phyloP scores from a whole-genome alignment of 73 alveolate species.

The Stentor coeruleus region DNA sequence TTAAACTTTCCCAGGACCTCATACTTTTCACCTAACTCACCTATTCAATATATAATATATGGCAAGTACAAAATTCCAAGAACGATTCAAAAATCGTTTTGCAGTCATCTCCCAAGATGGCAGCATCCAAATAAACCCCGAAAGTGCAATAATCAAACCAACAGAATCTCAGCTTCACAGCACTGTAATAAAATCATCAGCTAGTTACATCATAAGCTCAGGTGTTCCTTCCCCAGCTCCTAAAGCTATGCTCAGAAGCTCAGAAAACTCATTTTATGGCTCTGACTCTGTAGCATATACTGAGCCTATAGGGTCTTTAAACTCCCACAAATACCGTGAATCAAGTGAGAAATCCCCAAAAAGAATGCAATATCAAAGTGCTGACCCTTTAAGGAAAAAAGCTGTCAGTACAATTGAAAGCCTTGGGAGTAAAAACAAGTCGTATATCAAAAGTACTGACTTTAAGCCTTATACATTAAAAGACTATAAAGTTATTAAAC shows the following conservation, averaged over 20 bases:
- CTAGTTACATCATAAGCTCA: not conserved
- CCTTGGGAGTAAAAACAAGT: not conserved
- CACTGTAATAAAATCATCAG: not conserved
- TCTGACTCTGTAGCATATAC: not conserved
- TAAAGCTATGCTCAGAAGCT: not conserved
- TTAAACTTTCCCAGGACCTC: too few relatives aligned
- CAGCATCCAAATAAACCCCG: not conserved
- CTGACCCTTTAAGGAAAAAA: not conserved
- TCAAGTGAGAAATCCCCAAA: not conserved
- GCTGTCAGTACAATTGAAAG: not conserved
- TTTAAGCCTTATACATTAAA: slow-evolving; percentile 19
- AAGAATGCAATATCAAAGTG: not conserved
- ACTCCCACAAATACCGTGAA: not conserved
- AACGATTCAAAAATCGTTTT: not conserved
- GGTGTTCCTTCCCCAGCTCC: not conserved
- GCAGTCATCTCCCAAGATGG: not conserved
- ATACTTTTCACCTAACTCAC: too few relatives aligned
- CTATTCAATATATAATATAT: too few relatives aligned
- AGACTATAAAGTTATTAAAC: slow-evolving; percentile 17
- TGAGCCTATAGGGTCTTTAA: not conserved
- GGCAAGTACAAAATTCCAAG: not conserved
- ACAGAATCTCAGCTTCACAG: not conserved
- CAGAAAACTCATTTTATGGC: not conserved
- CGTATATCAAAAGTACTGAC: not conserved
- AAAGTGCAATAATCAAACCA: not conserved